phyloP scores from a whole-genome alignment of 768 basidiomycete species.

The Dioszegia aurantiaca region DNA sequence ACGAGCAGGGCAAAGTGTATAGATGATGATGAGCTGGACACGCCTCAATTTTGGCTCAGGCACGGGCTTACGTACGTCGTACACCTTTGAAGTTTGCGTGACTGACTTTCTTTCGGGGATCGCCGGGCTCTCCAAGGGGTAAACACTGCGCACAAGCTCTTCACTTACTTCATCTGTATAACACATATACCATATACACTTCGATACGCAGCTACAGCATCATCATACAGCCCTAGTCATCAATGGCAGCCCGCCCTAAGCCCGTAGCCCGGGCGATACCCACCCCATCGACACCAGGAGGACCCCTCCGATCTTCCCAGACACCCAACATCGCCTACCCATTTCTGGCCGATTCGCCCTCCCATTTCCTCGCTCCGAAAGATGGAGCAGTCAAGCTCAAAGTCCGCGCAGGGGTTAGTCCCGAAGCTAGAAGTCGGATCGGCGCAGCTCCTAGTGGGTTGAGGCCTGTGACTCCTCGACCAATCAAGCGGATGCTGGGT shows the following conservation, averaged over 20 bases:
- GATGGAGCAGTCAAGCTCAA: slow-evolving; percentile 35
- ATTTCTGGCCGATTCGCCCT: slow-evolving; percentile 20
- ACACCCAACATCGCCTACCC: slow-evolving; percentile 6
- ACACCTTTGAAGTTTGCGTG: background rate
- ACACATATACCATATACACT: background rate
- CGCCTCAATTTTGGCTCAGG: too few species aligned
- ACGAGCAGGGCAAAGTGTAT: background rate
- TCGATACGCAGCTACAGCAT: background rate
- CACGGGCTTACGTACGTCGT: slow-evolving; percentile 2
- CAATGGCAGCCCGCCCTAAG: slow-evolving; percentile 7
- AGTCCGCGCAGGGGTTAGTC: slow-evolving; percentile 24
- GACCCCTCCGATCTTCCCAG: slow-evolving; percentile 8
- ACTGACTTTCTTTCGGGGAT: slow-evolving; percentile 6
- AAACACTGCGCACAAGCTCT: background rate
- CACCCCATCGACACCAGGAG: slow-evolving; percentile 4
- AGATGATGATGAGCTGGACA: too few species aligned
- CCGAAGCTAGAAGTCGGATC: slow-evolving; percentile 7
- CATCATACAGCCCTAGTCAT: background rate
- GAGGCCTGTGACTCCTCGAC: slow-evolving; percentile 15
- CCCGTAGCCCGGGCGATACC: background rate
- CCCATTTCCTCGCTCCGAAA: slow-evolving; percentile 19
- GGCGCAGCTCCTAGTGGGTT: background rate
- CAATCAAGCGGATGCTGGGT: background rate
- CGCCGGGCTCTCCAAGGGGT: background rate
- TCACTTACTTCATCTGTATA: background rate